A percentile compares a stretch with the other conserved stretches of the same genome.
phyloP scores from a whole-genome alignment of 768 basidiomycete species.

The Rhizopogon rudus region DNA sequence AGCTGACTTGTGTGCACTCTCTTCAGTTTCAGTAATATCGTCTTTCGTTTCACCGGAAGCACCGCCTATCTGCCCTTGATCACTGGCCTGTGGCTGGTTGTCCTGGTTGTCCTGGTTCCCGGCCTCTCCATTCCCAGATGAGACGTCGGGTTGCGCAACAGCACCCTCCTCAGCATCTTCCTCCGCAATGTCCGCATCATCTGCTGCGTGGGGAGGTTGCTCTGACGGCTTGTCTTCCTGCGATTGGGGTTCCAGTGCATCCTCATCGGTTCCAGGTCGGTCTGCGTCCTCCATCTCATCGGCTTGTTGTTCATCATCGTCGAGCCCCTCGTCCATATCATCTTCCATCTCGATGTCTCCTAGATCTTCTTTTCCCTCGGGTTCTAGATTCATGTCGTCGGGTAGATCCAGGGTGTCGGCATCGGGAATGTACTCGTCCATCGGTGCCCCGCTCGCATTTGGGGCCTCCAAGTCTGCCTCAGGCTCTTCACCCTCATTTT shows the following conservation, averaged over 20 bases:
- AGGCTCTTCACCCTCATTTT: slow-evolving; percentile 21
- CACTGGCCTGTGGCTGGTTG: slow-evolving; percentile 10
- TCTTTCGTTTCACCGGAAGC: slow-evolving; percentile 8
- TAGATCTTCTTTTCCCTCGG: slow-evolving; percentile 25
- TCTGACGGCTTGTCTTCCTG: slow-evolving; percentile 9
- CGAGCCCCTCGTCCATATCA: slow-evolving; percentile 34
- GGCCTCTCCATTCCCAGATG: slow-evolving; percentile 19
- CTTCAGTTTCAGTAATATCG: slow-evolving; percentile 9
- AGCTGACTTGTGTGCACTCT: slow-evolving; percentile 25
- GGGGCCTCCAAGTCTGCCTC: slow-evolving; percentile 38
- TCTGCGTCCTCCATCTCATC: slow-evolving; percentile 25
- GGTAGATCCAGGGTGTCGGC: slow-evolving; percentile 85
- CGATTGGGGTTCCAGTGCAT: slow-evolving; percentile 19
- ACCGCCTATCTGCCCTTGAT: slow-evolving; percentile 18
- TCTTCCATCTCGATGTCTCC: slow-evolving; percentile 21
- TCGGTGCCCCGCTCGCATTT: slow-evolving; percentile 53
- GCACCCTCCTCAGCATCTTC: slow-evolving; percentile 23
- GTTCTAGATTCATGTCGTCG: slow-evolving; percentile 70
- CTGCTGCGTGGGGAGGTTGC: slow-evolving; percentile 11
- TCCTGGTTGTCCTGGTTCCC: slow-evolving; percentile 8
- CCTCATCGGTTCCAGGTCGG: slow-evolving; percentile 12
- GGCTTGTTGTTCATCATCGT: slow-evolving; percentile 21
- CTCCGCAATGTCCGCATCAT: slow-evolving; percentile 23
- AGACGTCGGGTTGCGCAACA: slow-evolving; percentile 33
- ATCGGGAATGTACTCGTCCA: slow-evolving; percentile 76